Base-by-base conservation (phyloP, 2,329 filamentous ascomycete genomes). In the Pseudocercospora fuligena region DNA sequence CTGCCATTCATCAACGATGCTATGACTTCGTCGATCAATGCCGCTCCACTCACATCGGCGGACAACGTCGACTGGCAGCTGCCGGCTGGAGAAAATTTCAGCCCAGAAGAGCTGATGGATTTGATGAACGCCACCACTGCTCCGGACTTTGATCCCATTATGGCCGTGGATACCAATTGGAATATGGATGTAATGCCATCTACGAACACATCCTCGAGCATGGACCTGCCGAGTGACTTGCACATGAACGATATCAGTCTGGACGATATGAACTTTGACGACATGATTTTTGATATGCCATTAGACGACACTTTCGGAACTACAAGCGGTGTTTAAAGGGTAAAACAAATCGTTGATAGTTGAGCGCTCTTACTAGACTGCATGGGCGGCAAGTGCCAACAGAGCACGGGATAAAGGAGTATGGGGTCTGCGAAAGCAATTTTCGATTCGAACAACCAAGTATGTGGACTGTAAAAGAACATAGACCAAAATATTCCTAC, bases 251-350 rank as follows among this genome's bases (percentile, higher is more conserved):
- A 74, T 43, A 51, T 74, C 57, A 66, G 64, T 19, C 70, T 73
- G 49, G 68, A 69, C 2, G 61, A 65, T 19, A 65, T 61, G 64
- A 66, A 61, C 49, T 65, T 67, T 53, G 61, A 61, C 46, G 73
- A 72, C 58, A 70, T 66, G 5, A 66, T 73, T 1, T 76, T 74
- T 46, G 73, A 76, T 64, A 73, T 75, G 71, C 67, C 69, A 16
- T 21, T 74, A 36, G 72, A 71, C 53, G 68, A 69, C 29, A 63
- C 33, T 21, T 70, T 69, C 69, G 66, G 49, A 3, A 9, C 23
- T 21, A n/a, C n/a, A 5, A 25, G 27, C 27, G 16, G 25, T n/a
- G 11, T 5, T 31, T 56, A 7, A 31, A 12, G 40, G 6, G 27
- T 1, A 16, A 9, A n/a, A 27, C 47, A 25, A 51, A 51, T 51